A percentile compares a stretch with the other conserved stretches of the same genome.
Evolutionary conservation across 2,329 filamentous ascomycete species (phyloP).

Genomic region (Aspergillus calidoustus): DNA sequence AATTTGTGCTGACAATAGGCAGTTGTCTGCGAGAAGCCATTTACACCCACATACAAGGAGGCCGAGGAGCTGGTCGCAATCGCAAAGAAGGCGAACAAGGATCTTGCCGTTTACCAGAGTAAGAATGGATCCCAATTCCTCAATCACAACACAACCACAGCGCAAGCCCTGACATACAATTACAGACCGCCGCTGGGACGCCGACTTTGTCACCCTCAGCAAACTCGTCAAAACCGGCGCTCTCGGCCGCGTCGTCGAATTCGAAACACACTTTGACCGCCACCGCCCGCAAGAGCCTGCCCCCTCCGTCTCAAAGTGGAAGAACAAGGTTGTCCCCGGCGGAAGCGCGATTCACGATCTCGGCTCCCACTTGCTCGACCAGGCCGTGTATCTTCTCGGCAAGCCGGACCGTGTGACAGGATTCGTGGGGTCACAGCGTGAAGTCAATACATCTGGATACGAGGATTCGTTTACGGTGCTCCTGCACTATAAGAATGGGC

Average conservation of each 20-base stretch:
- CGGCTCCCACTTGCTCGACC: conserved; percentile 76
- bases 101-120: conserved; percentile 73
- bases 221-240: conserved; percentile 63
- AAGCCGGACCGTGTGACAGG: conserved; percentile 69
- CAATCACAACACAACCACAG: too few species aligned
- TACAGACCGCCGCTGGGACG: conserved; percentile 72
- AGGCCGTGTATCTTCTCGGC: conserved; percentile 73
- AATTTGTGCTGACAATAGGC: conserved; percentile 3
- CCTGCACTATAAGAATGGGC: conserved; percentile 66
- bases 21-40: conserved; percentile 82
- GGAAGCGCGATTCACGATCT: conserved; percentile 75
- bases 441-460: conserved; percentile 56
- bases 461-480: conserved; percentile 63
- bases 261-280: conserved; percentile 80
- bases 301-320: conserved; percentile 61
- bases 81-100: conserved; percentile 55
- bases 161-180: not conserved
- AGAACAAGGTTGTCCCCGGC: conserved; percentile 67
- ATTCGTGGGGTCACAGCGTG: conserved; percentile 69
- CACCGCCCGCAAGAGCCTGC: conserved; percentile 64
- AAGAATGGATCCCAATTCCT: conserved; percentile 20
- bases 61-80: conserved; percentile 66
- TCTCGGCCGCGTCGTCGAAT: conserved; percentile 75
- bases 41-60: conserved; percentile 72
- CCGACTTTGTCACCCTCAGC: conserved; percentile 73